A percentile compares a stretch with the other conserved stretches of the same genome.
phyloP scores from a whole-genome alignment of 768 basidiomycete species.

The Suillus discolor region DNA sequence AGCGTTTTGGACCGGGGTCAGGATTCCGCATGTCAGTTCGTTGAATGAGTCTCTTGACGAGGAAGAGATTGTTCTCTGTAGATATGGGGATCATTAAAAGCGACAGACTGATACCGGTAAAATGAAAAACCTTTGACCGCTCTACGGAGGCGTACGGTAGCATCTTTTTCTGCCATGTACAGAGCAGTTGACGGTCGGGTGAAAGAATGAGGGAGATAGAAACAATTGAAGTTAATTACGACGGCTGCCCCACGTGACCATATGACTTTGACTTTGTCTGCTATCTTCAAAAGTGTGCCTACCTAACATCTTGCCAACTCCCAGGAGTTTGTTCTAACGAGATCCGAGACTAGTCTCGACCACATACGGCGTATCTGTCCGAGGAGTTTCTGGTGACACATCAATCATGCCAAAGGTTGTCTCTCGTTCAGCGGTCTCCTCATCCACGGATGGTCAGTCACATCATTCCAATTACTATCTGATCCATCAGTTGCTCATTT shows the following conservation, averaged over 20 bases:
- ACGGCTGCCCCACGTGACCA: slow-evolving; percentile 3
- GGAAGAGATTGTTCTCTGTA: slow-evolving; percentile 91
- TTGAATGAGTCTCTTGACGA: slow-evolving; percentile 86
- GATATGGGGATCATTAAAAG: slow-evolving; percentile 16
- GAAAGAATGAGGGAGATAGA: slow-evolving; percentile 23
- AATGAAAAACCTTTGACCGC: slow-evolving; percentile 70
- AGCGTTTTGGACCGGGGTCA: slow-evolving; percentile 71
- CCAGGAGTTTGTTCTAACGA: slow-evolving; percentile 12
- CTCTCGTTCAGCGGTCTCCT: slow-evolving; percentile 85
- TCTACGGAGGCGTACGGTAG: slow-evolving; percentile 70
- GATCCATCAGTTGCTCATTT: slow-evolving; percentile 12
- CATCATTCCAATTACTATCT: not conserved
- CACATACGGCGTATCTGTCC: not conserved
- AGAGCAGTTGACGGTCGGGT: slow-evolving; percentile 20
- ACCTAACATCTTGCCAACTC: slow-evolving; percentile 20
- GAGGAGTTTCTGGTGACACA: not conserved
- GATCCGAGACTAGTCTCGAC: slow-evolving; percentile 7
- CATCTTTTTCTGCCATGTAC: slow-evolving; percentile 82
- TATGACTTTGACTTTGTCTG: slow-evolving; percentile 11
- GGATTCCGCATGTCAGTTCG: slow-evolving; percentile 90
- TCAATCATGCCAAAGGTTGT: slow-evolving; percentile 86
- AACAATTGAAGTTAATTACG: slow-evolving; percentile 25
- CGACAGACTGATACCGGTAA: not conserved
- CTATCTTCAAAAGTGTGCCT: slow-evolving; percentile 25
- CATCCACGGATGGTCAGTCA: slow-evolving; percentile 77